These are phyloP conservation scores for Tolypocladium sp. DNA, from an alignment of 2,329 filamentous ascomycete species.

Conservation along the genomic window DNA sequence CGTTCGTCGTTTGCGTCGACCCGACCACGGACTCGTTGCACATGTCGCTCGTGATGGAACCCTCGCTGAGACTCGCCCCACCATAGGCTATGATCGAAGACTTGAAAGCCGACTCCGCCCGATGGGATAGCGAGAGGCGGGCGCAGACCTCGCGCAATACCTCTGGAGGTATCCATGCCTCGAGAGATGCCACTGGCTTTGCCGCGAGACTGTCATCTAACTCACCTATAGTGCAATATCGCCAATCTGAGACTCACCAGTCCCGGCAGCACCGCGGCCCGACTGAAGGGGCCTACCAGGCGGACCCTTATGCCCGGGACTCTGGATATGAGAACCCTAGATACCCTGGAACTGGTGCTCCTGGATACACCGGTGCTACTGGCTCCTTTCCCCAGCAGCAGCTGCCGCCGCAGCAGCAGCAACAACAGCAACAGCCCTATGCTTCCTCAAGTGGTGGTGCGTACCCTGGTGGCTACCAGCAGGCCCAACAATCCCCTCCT, in stretches of 20 bases:
- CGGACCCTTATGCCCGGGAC: slow-evolving; percentile 29
- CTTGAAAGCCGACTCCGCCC: slow-evolving; percentile 51
- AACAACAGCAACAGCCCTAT: slow-evolving; percentile 15
- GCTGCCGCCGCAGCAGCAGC: slow-evolving; percentile 9
- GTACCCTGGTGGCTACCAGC: slow-evolving; percentile 20
- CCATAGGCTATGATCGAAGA: slow-evolving; percentile 54
- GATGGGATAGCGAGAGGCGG: slow-evolving; percentile 52
- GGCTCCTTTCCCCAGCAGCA: slow-evolving; percentile 17
- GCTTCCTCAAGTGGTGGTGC: slow-evolving; percentile 19
- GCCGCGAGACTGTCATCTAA: slow-evolving; percentile 46
- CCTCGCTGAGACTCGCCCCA: background rate
- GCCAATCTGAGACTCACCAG: slow-evolving; percentile 42
- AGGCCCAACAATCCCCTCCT: slow-evolving; percentile 21
- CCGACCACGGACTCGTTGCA: background rate
- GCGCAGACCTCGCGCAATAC: slow-evolving; percentile 43
- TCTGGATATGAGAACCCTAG: slow-evolving; percentile 32
- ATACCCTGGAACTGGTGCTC: slow-evolving; percentile 41
- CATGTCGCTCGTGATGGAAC: background rate
- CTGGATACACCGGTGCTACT: slow-evolving; percentile 38
- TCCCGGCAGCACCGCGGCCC: slow-evolving; percentile 40
- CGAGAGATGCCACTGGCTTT: slow-evolving; percentile 37
- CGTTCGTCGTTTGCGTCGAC: background rate
- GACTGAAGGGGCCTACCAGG: slow-evolving; percentile 26
- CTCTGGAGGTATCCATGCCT: slow-evolving; percentile 49
- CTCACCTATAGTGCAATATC: slow-evolving; percentile 48